These are phyloP conservation scores for Cladosporium cucumerinum DNA, from an alignment of 2,329 filamentous ascomycete species.

Conservation along the genomic window DNA sequence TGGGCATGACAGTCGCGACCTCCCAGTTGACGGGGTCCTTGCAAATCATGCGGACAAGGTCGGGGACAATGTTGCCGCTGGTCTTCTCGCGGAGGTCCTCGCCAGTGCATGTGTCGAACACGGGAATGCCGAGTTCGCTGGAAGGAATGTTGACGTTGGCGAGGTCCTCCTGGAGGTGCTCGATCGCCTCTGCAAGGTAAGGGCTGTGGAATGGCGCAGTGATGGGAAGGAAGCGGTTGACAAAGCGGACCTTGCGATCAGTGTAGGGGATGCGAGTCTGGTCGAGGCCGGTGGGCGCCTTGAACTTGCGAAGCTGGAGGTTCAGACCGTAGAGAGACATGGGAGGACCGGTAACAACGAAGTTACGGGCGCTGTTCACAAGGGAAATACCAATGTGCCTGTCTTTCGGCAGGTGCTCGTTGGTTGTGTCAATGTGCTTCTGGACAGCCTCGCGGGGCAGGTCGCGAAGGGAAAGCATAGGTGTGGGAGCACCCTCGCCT, in stretches of 20 bases:
- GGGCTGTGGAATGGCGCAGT: constrained; percentile 98
- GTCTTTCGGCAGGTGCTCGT: constrained; percentile 89
- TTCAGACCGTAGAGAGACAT: constrained; percentile 96
- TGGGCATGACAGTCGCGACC: constrained; percentile 83
- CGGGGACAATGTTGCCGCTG: constrained; percentile 72
- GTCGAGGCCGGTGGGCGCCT: constrained; percentile 94
- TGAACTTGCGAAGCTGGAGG: constrained; percentile 90
- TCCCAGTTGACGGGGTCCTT: constrained; percentile 95
- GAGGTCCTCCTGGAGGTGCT: constrained; percentile 81
- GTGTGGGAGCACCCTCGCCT: constrained; percentile 91
- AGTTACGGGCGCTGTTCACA: constrained; percentile 93
- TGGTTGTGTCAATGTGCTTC: constrained; percentile 94
- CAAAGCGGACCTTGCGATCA: constrained; percentile 92
- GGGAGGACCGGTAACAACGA: constrained; percentile 93
- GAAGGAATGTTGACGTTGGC: constrained; percentile 75
- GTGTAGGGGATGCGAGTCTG: constrained; percentile 93
- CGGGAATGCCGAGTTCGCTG: constrained; percentile 72
- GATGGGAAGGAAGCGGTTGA: constrained; percentile 95
- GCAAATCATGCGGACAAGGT: constrained; percentile 87
- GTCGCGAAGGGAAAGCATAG: constrained; percentile 97
- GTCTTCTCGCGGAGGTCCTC: constrained; percentile 72
- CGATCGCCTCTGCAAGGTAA: constrained; percentile 78
- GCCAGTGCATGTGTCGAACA: constrained; percentile 87
- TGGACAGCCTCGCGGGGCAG: constrained; percentile 84
- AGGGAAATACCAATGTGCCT: constrained; percentile 93